Conservation (phyloP, 2,329 filamentous ascomycete species). For the Coccinonectria pachysandricola region DNA sequence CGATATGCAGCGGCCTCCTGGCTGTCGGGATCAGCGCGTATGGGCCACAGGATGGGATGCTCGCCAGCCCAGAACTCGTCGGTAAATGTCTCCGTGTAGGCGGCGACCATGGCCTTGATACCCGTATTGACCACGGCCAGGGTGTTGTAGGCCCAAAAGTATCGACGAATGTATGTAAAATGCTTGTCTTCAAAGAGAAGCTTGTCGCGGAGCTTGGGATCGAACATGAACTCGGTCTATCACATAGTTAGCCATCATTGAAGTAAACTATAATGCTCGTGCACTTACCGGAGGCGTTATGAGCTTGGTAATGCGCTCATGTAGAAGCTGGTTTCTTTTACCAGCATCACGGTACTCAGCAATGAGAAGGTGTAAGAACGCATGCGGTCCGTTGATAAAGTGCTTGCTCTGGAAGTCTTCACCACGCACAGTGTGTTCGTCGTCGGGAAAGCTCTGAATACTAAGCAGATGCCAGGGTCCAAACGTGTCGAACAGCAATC, state of each 20-base stretch:
- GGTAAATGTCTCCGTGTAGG: slow-evolving; percentile 47
- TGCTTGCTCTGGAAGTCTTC: slow-evolving; percentile 42
- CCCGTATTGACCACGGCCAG: slow-evolving; percentile 49
- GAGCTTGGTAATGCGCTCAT: slow-evolving; percentile 45
- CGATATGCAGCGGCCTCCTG: slow-evolving; percentile 35
- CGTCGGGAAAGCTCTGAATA: slow-evolving; percentile 50
- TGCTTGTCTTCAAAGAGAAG: slow-evolving; percentile 50
- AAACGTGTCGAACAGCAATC: slow-evolving; percentile 47
- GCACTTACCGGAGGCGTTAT: slow-evolving; percentile 32
- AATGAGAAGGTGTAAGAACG: slow-evolving; percentile 48
- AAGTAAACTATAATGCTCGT: slow-evolving; percentile 4
- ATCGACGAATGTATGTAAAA: slow-evolving; percentile 51
- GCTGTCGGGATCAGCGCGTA: slow-evolving; percentile 29
- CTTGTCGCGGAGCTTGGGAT: slow-evolving; percentile 42
- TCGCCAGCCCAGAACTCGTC: slow-evolving; percentile 48
- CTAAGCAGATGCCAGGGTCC: slow-evolving; percentile 50
- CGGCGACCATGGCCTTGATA: slow-evolving; percentile 46
- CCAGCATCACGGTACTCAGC: slow-evolving; percentile 51
- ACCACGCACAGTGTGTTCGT: slow-evolving; percentile 43
- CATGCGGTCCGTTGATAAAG: slow-evolving; percentile 51
- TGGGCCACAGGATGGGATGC: slow-evolving; percentile 46
- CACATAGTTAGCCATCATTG: slow-evolving; percentile 4
- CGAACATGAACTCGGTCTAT: slow-evolving; percentile 46
- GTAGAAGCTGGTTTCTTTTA: slow-evolving; percentile 46
- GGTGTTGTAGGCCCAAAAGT: slow-evolving; percentile 54